Conservation (phyloP, 257 asterid genomes). For the Nicotiana sylvestris region DNA sequence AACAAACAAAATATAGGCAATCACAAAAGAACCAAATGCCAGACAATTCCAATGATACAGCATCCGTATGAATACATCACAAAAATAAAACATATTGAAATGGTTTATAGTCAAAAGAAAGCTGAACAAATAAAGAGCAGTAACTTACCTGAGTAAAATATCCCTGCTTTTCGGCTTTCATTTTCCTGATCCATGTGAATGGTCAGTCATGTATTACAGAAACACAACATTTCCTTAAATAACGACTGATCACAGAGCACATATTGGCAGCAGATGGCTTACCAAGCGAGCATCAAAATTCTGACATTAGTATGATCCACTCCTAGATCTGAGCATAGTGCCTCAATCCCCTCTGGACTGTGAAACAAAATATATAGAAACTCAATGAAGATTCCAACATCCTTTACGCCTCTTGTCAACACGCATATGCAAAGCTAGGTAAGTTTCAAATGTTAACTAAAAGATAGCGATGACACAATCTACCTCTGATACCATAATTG, state of each 20-base stretch:
- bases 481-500: background rate
- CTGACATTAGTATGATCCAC: conserved; percentile 77
- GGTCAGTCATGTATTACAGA: conserved; percentile 17
- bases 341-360: conserved; percentile 92
- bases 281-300: conserved; percentile 91
- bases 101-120: background rate
- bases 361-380: conserved; percentile 4
- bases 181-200: conserved; percentile 55
- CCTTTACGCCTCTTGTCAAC: background rate
- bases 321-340: conserved; percentile 74
- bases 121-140: background rate
- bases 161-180: conserved; percentile 91
- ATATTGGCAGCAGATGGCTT: conserved; percentile 23
- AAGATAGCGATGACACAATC: background rate
- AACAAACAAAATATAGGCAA: background rate
- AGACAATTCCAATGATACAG: background rate
- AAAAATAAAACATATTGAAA: background rate
- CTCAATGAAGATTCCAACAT: conserved; percentile 18
- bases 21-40: background rate
- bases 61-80: background rate
- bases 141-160: conserved; percentile 76
- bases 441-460: background rate
- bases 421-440: too few relatives aligned
- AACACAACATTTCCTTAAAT: background rate
- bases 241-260: background rate